Evolutionary conservation across 768 basidiomycete species (phyloP).

Genomic region (Exsudoporus frostii): DNA sequence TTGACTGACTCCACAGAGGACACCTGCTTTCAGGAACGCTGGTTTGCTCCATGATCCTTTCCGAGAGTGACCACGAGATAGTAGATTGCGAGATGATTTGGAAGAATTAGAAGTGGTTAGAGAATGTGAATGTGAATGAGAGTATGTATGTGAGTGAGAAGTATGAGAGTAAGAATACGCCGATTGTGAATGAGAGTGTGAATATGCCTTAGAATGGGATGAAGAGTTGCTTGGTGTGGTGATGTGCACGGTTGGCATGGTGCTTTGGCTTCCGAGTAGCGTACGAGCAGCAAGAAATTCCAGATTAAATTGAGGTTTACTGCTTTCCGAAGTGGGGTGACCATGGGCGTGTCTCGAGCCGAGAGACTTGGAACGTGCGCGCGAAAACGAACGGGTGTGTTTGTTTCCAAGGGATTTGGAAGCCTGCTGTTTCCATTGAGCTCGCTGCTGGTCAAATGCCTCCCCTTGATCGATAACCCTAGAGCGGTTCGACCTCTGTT

Average conservation of each 20-base stretch:
- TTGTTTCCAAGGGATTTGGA: conserved; percentile 62
- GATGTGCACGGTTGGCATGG: conserved; percentile 41
- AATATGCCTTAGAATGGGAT: conserved; percentile 29
- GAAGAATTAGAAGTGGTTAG: conserved; percentile 33
- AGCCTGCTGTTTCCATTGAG: conserved; percentile 65
- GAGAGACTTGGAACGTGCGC: conserved; percentile 43
- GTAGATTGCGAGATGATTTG: conserved; percentile 25
- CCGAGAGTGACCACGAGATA: conserved; percentile 31
- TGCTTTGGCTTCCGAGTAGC: conserved; percentile 60
- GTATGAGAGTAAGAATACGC: conserved; percentile 19
- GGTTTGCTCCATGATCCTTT: conserved; percentile 38
- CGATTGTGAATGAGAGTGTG: conserved; percentile 27
- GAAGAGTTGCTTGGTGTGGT: conserved; percentile 16
- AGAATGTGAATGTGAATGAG: conserved; percentile 40
- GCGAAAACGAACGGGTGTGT: conserved; percentile 57
- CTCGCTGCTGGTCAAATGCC: conserved; percentile 58
- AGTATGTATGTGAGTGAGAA: conserved; percentile 26
- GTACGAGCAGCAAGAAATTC: conserved; percentile 67
- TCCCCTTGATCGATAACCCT: conserved; percentile 70
- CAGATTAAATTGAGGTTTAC: conserved; percentile 29
- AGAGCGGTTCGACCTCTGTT: not conserved
- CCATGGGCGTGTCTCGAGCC: conserved; percentile 19
- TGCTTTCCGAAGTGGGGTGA: conserved; percentile 22
- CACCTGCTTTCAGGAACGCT: conserved; percentile 36
- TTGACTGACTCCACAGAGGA: conserved; percentile 24